A percentile compares a stretch with the other conserved stretches of the same genome.
Evolutionary conservation across 148 eudicot species (phyloP).

Genomic region (Bassia scoparia): DNA sequence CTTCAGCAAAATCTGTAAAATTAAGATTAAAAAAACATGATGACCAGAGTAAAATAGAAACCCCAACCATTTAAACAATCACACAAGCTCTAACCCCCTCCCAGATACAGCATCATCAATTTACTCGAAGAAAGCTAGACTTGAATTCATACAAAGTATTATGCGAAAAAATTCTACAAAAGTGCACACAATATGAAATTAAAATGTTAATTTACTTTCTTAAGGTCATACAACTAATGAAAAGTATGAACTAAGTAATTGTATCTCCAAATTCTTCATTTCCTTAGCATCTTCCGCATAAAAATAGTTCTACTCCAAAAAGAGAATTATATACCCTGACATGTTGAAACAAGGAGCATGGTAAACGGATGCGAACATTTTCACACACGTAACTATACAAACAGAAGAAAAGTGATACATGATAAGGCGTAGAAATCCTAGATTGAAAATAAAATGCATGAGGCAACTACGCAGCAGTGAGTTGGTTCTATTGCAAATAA

Average conservation of each 20-base stretch:
- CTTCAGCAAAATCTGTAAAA: slow-evolving; percentile 76
- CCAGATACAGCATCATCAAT: neutral
- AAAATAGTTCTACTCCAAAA: neutral
- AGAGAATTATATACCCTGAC: too few species aligned
- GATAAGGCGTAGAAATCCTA: neutral
- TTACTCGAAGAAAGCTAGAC: neutral
- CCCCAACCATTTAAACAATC: slow-evolving; percentile 1
- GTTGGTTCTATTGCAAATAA: neutral
- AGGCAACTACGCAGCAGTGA: neutral
- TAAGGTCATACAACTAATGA: neutral
- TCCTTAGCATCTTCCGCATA: neutral
- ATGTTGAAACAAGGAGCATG: too few species aligned
- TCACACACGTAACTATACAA: neutral
- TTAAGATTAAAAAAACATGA: slow-evolving; percentile 10
- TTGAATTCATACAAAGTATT: neutral
- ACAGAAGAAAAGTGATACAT: neutral
- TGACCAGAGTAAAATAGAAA: neutral
- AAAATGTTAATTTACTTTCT: neutral
- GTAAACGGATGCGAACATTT: neutral
- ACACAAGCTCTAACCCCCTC: neutral
- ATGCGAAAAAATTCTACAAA: neutral
- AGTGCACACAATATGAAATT: neutral
- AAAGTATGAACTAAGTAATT: neutral
- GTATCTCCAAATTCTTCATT: neutral
- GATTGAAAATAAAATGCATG: neutral